phyloP scores from a whole-genome alignment of 2,329 filamentous ascomycete genomes.

The Diplodia mutila region DNA sequence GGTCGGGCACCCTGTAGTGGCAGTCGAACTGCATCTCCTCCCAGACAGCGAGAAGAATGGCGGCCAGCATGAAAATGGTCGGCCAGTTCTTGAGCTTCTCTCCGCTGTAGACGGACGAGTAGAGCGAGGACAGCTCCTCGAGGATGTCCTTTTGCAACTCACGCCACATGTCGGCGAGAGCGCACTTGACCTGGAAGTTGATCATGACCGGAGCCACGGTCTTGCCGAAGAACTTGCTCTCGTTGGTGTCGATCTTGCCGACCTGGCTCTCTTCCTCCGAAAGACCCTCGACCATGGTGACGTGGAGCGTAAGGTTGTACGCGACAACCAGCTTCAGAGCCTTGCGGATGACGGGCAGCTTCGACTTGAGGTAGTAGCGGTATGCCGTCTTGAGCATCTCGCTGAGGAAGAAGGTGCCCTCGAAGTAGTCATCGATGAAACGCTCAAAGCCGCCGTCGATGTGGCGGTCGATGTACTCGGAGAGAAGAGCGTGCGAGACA shows the following conservation, averaged over 20 bases:
- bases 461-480: slow-evolving; percentile 93
- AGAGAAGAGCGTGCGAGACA: slow-evolving; percentile 77
- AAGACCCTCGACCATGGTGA: slow-evolving; percentile 90
- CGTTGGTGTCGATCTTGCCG: slow-evolving; percentile 83
- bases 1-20: slow-evolving; percentile 90
- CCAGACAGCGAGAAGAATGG: slow-evolving; percentile 91
- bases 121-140: slow-evolving; percentile 87
- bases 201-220: slow-evolving; percentile 96
- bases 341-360: slow-evolving; percentile 88
- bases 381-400: slow-evolving; percentile 96
- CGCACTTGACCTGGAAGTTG: slow-evolving; percentile 99
- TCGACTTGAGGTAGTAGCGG: slow-evolving; percentile 87
- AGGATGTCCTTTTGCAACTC: slow-evolving; percentile 95
- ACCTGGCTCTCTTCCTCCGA: slow-evolving; percentile 77
- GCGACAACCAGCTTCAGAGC: slow-evolving; percentile 92
- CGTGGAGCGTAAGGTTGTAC: slow-evolving; percentile 92
- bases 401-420: slow-evolving; percentile 91
- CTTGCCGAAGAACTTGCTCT: slow-evolving; percentile 87
- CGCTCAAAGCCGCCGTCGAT: slow-evolving; percentile 90
- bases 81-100: slow-evolving; percentile 99
- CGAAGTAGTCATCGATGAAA: slow-evolving; percentile 95
- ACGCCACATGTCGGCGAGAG: slow-evolving; percentile 97
- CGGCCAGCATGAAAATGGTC: slow-evolving; percentile 96
- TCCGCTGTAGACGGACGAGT: slow-evolving; percentile 97
- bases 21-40: slow-evolving; percentile 99